Base-by-base conservation (phyloP, 208 protist species). In the Leishmania aethiopica region DNA sequence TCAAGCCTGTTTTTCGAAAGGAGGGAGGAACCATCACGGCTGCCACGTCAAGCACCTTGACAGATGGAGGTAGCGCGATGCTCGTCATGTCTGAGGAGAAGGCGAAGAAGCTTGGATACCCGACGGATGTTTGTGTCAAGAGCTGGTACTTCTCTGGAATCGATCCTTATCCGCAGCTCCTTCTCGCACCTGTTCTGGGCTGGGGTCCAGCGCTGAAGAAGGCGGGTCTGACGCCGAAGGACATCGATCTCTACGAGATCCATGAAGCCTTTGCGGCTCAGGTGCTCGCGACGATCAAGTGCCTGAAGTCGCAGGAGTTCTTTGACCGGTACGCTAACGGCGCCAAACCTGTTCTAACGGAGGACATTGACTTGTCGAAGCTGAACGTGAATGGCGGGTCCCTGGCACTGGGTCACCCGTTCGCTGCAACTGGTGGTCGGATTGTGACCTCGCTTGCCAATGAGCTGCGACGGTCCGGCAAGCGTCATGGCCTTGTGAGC, bases 231-330 rank as follows among this genome's bases (percentile, higher is more conserved):
- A 91, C 86, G 15, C 45, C 93, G 35, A 85, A 96, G 64, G 92
- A 98, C 73, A 94, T 98, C 53, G 94, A 97, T 78, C 79, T 96
- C 8, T 96, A 93, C 76, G 95, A 98, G 80, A 93, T 98, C 42
- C 95, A 98, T 75, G 95, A 98, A 83, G 95, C 95, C 2, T 98
- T 98, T 80, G 92, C 94, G 32, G 92, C 94, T 51, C 95, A 98
- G 85, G 94, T 97, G 19, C 88, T 97, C 66, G 89, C 89, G 0
- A 97, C 94, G 32, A 87, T 96, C 75, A 93, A 93, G 84, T 91
- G 84, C 82, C 60, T 96, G 11, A 77, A 81, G 35, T 94, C 87
- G 8, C 87, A 92, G 28, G 93, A 97, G 76, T 97, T 96, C 76
- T 95, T 92, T 72, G 81, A 93, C 81, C 81, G 81, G 67, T 89